phyloP scores from a whole-genome alignment of 179 eudicot species.

The Vitellaria paradoxa region DNA sequence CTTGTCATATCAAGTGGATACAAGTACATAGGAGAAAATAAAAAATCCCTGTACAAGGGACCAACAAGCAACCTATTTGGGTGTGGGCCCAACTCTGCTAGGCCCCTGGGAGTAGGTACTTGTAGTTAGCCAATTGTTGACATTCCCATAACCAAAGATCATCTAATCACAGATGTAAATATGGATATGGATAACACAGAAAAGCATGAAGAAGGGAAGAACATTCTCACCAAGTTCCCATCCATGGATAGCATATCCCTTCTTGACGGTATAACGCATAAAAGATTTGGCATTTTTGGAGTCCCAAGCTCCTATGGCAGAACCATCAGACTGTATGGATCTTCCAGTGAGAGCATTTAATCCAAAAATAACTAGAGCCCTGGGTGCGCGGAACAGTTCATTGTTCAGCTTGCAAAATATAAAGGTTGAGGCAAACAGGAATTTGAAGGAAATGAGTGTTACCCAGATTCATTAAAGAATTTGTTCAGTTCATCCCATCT shows the following conservation, averaged over 20 bases:
- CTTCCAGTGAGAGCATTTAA: constrained; percentile 85
- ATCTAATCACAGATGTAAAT: neutral
- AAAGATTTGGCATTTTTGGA: constrained; percentile 71
- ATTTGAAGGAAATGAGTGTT: neutral
- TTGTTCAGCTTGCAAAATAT: neutral
- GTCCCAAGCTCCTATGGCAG: constrained; percentile 76
- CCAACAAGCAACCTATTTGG: too few relatives aligned
- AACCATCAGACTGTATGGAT: constrained; percentile 32
- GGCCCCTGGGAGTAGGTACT: neutral
- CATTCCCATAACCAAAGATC: neutral
- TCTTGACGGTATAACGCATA: constrained; percentile 66
- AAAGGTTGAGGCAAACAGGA: neutral
- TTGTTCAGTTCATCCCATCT: constrained; percentile 85
- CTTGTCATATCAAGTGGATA: too few relatives aligned
- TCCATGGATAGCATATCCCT: constrained; percentile 61
- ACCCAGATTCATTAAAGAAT: constrained; percentile 73
- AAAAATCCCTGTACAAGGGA: too few relatives aligned
- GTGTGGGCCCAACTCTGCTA: too few relatives aligned
- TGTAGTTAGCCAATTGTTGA: neutral
- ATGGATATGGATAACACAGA: neutral
- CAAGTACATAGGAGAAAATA: too few relatives aligned
- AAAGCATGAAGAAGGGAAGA: constrained; percentile 1
- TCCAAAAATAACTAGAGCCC: constrained; percentile 75
- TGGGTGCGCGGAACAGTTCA: constrained; percentile 21
- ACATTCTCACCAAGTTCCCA: constrained; percentile 82